phyloP scores from a whole-genome alignment of 2,329 filamentous ascomycete genomes.

The Phyllosticta ampelicida region DNA sequence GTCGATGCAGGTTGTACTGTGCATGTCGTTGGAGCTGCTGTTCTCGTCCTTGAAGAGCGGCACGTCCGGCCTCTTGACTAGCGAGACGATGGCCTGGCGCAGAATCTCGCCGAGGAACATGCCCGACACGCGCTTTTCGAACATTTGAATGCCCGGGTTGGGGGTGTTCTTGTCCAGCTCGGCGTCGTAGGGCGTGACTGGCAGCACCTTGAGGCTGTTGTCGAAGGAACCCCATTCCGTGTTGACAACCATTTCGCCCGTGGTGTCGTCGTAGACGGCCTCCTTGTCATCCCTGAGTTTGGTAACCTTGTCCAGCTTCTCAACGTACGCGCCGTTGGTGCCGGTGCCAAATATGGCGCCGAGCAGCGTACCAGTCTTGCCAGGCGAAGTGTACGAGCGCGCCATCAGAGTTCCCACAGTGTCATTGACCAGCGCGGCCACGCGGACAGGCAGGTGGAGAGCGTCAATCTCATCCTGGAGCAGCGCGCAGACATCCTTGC shows the following conservation, averaged over 20 bases:
- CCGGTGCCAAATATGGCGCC: slow-evolving; percentile 96
- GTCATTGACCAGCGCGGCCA: slow-evolving; percentile 95
- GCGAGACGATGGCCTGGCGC: slow-evolving; percentile 60
- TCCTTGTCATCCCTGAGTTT: slow-evolving; percentile 49
- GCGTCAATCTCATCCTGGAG: slow-evolving; percentile 84
- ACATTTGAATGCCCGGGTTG: slow-evolving; percentile 96
- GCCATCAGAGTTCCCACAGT: slow-evolving; percentile 98
- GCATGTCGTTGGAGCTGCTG: slow-evolving; percentile 55
- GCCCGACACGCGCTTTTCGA: slow-evolving; percentile 94
- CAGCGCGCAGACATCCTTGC: slow-evolving; percentile 86
- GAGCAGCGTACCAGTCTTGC: slow-evolving; percentile 76
- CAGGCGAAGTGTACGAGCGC: slow-evolving; percentile 84
- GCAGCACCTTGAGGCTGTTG: slow-evolving; percentile 80
- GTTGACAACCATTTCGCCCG: slow-evolving; percentile 95
- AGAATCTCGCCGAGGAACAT: slow-evolving; percentile 98
- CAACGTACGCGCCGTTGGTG: slow-evolving; percentile 94
- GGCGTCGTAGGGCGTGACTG: slow-evolving; percentile 72
- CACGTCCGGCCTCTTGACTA: slow-evolving; percentile 56
- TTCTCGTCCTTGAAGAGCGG: slow-evolving; percentile 68
- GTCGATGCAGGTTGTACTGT: slow-evolving; percentile 59
- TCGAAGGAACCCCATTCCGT: slow-evolving; percentile 98
- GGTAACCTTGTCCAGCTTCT: slow-evolving; percentile 76
- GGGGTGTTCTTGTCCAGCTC: slow-evolving; percentile 68
- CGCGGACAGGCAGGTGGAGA: slow-evolving; percentile 75
- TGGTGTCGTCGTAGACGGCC: slow-evolving; percentile 61